These are phyloP conservation scores for Phyllosticta ampelicida DNA, from an alignment of 2,329 filamentous ascomycete genomes.

Conservation along the genomic window DNA sequence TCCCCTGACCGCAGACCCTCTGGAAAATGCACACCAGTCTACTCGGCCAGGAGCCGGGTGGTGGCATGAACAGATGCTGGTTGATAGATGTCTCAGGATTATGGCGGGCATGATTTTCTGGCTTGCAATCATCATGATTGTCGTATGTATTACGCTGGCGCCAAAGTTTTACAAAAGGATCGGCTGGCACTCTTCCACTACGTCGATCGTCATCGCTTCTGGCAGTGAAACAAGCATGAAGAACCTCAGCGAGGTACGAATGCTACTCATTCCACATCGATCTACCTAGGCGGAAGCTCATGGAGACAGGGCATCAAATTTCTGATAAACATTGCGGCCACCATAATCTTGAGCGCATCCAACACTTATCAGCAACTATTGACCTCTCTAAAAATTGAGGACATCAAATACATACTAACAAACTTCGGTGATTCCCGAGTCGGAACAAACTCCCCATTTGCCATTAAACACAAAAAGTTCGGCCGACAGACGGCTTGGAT, in stretches of 20 bases:
- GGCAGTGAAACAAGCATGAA: not conserved
- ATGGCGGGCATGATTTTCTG: slow-evolving; percentile 18
- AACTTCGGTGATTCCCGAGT: slow-evolving; percentile 23
- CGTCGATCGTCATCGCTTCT: slow-evolving; percentile 1
- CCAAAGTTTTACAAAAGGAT: not conserved
- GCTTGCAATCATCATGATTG: slow-evolving; percentile 14
- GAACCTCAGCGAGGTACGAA: not conserved
- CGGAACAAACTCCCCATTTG: slow-evolving; percentile 24
- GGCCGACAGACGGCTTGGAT: slow-evolving; percentile 18
- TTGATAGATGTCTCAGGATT: slow-evolving; percentile 18
- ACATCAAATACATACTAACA: slow-evolving; percentile 18
- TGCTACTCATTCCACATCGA: not conserved
- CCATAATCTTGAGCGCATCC: slow-evolving; percentile 23
- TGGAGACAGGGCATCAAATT: slow-evolving; percentile 10
- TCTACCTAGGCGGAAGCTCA: not conserved
- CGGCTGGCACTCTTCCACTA: not conserved
- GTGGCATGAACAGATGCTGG: slow-evolving; percentile 22
- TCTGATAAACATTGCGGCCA: slow-evolving; percentile 21
- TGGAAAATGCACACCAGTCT: not conserved
- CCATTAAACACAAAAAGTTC: slow-evolving; percentile 19
- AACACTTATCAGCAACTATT: slow-evolving; percentile 25
- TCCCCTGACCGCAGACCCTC: not conserved
- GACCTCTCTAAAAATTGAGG: slow-evolving; percentile 18
- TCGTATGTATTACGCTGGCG: slow-evolving; percentile 9
- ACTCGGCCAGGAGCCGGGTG: slow-evolving; percentile 12